Base-by-base conservation (phyloP, 371 early-diverging fungal genomes). In the Nematocida displodere region DNA sequence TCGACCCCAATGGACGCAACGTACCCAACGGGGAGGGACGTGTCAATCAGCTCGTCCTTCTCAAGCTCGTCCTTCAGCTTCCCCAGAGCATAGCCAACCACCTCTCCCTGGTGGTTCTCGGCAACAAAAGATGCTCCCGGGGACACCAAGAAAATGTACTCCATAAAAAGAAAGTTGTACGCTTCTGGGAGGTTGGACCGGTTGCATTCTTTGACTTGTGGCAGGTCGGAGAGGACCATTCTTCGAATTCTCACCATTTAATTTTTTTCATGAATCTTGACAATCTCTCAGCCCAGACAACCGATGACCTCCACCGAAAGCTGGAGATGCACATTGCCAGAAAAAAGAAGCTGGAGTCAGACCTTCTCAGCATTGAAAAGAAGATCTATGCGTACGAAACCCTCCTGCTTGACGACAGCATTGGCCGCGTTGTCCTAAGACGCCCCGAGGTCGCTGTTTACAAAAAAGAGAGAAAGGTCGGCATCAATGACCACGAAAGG, bases 371-470 rank as follows among this genome's bases (percentile, higher is more conserved):
- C 2, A 28, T 67, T 24, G 68, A 67, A 59, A 67, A 67, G 68
- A 67, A 67, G 46, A 67, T 67, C n/a, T 67, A 67, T 28, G 68
- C 68, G 2, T 67, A 67, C 36, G 68, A 67, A 40, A 49, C 48
- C 7, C 47, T 67, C 11, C 29, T 67, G 7, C 49, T 67, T 4
- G 68, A 67, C 33, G 68, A 67, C 1, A 54, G 26, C 22, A 31
- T 31, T 4, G 29, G 40, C 1, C 37, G 39, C 17, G 59, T 40
- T 11, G 8, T 67, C 7, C 36, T 67, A 24, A 52, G 59, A 47
- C 44, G 48, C 20, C 22, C 31, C n/a, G 56, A 67, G 28, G 42
- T 24, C 7, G 47, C 28, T 28, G 17, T 5, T 22, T 24, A 42
- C 8, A 40, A 59, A 44, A 55, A 59, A 39, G 68, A 67, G 26